Evolutionary conservation across 208 protist species (phyloP).

Genomic region (Acanthamoeba castellanii): DNA sequence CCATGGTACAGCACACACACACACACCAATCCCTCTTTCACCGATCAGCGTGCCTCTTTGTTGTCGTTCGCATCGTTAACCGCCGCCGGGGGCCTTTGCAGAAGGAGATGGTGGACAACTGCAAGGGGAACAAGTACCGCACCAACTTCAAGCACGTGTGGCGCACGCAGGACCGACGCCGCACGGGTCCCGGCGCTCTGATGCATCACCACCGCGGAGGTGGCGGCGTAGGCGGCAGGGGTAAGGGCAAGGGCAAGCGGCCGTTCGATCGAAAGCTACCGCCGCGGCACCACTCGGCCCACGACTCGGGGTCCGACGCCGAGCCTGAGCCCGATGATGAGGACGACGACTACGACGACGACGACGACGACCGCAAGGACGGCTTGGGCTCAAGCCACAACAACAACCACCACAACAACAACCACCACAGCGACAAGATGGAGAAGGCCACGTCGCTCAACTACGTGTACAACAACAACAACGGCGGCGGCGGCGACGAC

Average conservation of each 20-base stretch:
- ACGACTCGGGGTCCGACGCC: constrained; percentile 1
- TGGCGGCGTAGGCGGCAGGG: too few species aligned
- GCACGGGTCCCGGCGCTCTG: too few species aligned
- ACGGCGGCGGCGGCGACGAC: background rate
- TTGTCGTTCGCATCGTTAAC: background rate
- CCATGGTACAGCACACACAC: background rate
- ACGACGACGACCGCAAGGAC: background rate
- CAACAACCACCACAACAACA: background rate
- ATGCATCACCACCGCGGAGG: too few species aligned
- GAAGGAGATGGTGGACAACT: constrained; percentile 43
- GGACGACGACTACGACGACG: background rate
- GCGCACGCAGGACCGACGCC: constrained; percentile 4
- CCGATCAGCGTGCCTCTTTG: background rate
- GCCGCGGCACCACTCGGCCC: background rate
- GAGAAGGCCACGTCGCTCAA: background rate
- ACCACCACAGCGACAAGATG: background rate
- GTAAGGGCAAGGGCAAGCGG: background rate
- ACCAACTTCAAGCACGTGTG: constrained; percentile 61
- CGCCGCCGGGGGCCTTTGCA: background rate
- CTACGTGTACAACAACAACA: background rate
- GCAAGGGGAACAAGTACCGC: constrained; percentile 51
- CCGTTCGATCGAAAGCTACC: background rate
- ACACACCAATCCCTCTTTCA: background rate
- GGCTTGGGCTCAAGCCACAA: too few species aligned
- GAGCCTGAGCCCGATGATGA: constrained; percentile 9